Base-by-base conservation (phyloP, 371 early-diverging fungal species). In the Mucor ambiguus region DNA sequence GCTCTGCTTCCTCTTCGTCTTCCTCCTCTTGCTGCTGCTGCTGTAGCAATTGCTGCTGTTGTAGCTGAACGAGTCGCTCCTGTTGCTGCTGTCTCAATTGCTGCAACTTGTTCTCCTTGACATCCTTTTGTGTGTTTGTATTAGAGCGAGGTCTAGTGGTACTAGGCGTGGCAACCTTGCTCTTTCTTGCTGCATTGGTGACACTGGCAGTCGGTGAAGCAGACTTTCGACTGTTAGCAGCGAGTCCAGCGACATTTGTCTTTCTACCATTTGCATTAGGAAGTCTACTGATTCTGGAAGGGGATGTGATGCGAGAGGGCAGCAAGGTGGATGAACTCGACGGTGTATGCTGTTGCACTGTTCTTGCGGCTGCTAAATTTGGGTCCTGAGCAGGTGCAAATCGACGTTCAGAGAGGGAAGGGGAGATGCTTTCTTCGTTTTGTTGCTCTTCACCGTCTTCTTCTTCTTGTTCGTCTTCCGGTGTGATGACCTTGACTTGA, bases 401-500 rank as follows among this genome's bases (percentile, higher is more conserved):
- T n/a, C 67, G 67, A 38, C 35, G 35, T 61, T 43, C 60, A 55
- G 54, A 44, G 22, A 33, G 35, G 10, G 54, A 63, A 16, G 43
- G 64, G 35, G 64, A 61, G 10, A 32, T n/a, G 48, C 3, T 20
- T 16, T 37, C 48, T 8, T 33, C 52, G 2, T 48, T 24, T 18
- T 44, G 38, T 1, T 8, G 28, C 37, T 24, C 26, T 3, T 52
- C 26, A 12, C 26, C 12, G 32, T 46, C 38, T 8, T 24, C 26
- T 20, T 30, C 12, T 48, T 46, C 38, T 4, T 24, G 37, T 11
- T 60, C 64, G n/a, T 59, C 44, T 0, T 66, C 38, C 12, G 52
- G 48, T 6, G 49, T 48, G 10, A 89, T 57, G 0, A 81, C 33
- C 65, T 84, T 87, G 33, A 88, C 83, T 67, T 87, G 89, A 16